These are phyloP conservation scores for Hypocreales sp. DNA, from an alignment of 2,329 filamentous ascomycete genomes.

Conservation along the genomic window DNA sequence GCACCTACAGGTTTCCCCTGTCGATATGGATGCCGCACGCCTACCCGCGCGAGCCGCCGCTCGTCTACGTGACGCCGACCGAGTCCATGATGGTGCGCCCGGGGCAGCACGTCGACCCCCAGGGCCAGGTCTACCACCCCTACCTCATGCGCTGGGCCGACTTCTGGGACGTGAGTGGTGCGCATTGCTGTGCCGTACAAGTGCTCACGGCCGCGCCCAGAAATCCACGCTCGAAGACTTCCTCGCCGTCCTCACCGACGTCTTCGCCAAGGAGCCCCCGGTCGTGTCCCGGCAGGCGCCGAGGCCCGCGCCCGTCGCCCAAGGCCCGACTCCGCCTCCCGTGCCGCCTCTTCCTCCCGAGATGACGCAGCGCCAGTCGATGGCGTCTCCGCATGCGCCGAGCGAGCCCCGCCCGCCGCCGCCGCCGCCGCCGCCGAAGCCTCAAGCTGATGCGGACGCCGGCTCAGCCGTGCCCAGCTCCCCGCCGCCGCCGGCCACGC, in stretches of 20 bases:
- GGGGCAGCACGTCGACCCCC: constrained; percentile 86
- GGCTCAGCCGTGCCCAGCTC: constrained; percentile 11
- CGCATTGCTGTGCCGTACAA: too few species aligned
- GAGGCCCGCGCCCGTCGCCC: constrained; percentile 15
- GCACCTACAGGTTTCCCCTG: constrained; percentile 79
- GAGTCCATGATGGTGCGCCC: constrained; percentile 80
- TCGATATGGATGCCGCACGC: constrained; percentile 85
- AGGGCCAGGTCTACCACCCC: constrained; percentile 89
- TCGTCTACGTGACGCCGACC: constrained; percentile 79
- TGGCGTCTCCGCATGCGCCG: too few species aligned
- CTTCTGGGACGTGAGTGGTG: constrained; percentile 71
- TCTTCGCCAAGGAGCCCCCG: constrained; percentile 91
- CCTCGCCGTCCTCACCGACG: constrained; percentile 62
- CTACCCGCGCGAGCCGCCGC: constrained; percentile 73
- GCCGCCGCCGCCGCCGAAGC: constrained; percentile 36
- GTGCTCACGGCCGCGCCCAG: constrained; percentile 30
- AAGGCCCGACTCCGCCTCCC: constrained; percentile 39
- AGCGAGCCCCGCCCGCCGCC: constrained; percentile 26
- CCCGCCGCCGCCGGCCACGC: constrained; percentile 11
- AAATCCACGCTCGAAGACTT: constrained; percentile 78
- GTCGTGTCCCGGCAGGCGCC: constrained; percentile 59
- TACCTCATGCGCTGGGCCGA: constrained; percentile 83
- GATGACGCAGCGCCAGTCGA: too few species aligned
- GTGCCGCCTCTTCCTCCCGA: constrained; percentile 59
- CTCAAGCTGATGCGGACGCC: constrained; percentile 11